Percentiles rank a stretch among this genome's conserved stretches.
Evolutionary conservation across 495 filamentous ascomycete species (phyloP).

Genomic region (Bathelium albidoporum): DNA sequence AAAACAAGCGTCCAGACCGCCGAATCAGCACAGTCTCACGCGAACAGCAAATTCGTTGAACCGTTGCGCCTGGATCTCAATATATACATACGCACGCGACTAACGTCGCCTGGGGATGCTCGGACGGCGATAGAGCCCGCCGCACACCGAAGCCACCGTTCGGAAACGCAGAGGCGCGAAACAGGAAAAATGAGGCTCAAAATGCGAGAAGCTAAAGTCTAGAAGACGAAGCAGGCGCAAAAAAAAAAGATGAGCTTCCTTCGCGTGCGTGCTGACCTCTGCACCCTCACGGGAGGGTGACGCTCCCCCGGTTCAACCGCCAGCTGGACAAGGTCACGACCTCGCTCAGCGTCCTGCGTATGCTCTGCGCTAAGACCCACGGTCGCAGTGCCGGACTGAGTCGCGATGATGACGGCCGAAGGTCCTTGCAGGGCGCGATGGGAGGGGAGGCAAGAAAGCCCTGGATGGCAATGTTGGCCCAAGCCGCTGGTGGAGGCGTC

Average conservation of each 20-base stretch:
- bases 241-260: background rate
- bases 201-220: background rate
- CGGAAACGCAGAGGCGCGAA: background rate
- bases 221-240: background rate
- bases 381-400: background rate
- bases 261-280: background rate
- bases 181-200: background rate
- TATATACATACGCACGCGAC: background rate
- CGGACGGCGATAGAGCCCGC: background rate
- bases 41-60: background rate
- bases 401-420: background rate
- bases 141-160: background rate
- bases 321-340: background rate
- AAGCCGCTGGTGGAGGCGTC: background rate
- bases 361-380: background rate
- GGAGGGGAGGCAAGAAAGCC: background rate
- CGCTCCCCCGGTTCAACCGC: background rate
- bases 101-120: background rate
- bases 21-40: background rate
- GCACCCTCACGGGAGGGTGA: background rate
- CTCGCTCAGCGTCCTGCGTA: background rate
- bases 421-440: background rate
- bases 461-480: background rate
- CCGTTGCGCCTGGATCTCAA: background rate
- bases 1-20: background rate